Percentiles rank a stretch among this genome's conserved stretches.
These are phyloP conservation scores for Aurifilum marmelostoma DNA, from an alignment of 2,329 filamentous ascomycete species.

Conservation along the genomic window DNA sequence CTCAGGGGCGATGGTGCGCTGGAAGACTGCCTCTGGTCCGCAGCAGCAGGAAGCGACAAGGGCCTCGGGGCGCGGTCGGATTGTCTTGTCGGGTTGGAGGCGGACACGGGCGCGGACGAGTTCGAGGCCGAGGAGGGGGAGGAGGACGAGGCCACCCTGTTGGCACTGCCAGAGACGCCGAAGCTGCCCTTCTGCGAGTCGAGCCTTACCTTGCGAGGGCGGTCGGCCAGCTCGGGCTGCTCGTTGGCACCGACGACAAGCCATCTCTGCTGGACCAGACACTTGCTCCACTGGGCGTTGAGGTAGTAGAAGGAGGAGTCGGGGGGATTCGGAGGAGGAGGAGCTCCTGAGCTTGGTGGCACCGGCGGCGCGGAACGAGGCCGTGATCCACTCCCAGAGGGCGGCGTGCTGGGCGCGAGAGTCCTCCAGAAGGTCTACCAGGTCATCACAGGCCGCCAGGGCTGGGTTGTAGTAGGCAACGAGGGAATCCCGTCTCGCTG, in stretches of 20 bases:
- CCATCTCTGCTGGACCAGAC: conserved; percentile 38
- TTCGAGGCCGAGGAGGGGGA: neutral
- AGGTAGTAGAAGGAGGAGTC: conserved; percentile 34
- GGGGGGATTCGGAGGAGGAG: conserved; percentile 29
- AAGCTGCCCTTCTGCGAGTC: conserved; percentile 30
- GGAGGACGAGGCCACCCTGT: conserved; percentile 22
- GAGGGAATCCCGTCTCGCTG: conserved; percentile 10
- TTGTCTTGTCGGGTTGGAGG: conserved; percentile 15
- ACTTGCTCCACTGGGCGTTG: conserved; percentile 39
- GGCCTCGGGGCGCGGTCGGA: conserved; percentile 27
- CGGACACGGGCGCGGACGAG: neutral
- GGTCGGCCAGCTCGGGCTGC: conserved; percentile 32
- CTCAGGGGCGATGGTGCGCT: conserved; percentile 29
- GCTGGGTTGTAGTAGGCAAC: conserved; percentile 39
- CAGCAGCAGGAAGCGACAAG: conserved; percentile 3
- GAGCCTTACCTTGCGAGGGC: conserved; percentile 31
- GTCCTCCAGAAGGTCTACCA: conserved; percentile 33
- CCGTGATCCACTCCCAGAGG: conserved; percentile 38
- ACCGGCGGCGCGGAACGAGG: conserved; percentile 20
- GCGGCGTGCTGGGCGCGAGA: conserved; percentile 31
- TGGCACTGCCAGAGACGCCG: conserved; percentile 25
- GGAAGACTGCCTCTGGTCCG: conserved; percentile 14
- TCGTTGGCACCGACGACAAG: conserved; percentile 41
- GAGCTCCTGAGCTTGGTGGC: conserved; percentile 27
- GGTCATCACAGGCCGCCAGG: conserved; percentile 31